Evolutionary conservation across 129 eudicot genomes (phyloP).

Genomic region (Artemisia annua): DNA sequence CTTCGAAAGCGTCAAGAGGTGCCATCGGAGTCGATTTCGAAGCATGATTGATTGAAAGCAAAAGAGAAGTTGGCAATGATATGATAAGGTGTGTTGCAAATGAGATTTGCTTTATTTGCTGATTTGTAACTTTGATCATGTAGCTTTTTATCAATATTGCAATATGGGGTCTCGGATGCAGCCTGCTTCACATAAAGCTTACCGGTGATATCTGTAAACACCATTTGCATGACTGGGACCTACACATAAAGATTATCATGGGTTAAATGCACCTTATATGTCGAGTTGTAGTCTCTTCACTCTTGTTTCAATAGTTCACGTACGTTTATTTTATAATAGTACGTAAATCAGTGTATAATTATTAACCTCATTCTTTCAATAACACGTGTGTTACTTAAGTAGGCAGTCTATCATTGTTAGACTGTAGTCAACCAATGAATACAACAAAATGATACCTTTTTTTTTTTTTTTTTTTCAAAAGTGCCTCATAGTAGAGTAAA

Average conservation of each 20-base stretch:
- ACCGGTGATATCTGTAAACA: not conserved
- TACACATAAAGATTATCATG: slow-evolving; percentile 16
- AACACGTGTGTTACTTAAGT: too few species aligned
- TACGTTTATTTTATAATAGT: not conserved
- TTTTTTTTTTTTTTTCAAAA: too few species aligned
- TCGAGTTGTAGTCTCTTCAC: not conserved
- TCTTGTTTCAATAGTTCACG: not conserved
- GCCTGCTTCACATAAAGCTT: not conserved
- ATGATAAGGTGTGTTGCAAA: not conserved
- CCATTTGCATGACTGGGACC: slow-evolving; percentile 1
- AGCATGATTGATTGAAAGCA: not conserved
- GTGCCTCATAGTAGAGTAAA: too few species aligned
- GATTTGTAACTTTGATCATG: not conserved
- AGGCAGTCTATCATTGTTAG: too few species aligned
- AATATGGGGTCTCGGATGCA: not conserved
- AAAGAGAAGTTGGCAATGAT: not conserved
- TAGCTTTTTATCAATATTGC: not conserved
- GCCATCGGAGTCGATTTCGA: not conserved
- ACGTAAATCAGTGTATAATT: not conserved
- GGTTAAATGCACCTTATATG: not conserved
- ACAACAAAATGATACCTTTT: too few species aligned
- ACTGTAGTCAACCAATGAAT: too few species aligned
- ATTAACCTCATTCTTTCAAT: too few species aligned
- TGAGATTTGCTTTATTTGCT: not conserved
- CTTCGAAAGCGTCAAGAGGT: not conserved